Evolutionary conservation across 345 rosid species (phyloP).

Genomic region (Eutrema japonicum): DNA sequence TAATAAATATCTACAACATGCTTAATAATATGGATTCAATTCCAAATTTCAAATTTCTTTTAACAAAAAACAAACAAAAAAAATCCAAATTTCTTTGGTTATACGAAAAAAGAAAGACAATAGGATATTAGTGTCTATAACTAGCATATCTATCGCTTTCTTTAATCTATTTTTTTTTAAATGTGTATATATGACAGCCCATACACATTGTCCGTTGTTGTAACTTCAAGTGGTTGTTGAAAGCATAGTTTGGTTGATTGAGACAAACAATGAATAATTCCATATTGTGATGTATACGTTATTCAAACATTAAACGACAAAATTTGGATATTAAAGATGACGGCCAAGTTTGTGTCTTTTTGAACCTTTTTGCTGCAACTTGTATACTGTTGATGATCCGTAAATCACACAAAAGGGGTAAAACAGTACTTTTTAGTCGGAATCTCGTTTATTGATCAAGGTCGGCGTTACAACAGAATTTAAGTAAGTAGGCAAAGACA

Average conservation of each 20-base stretch:
- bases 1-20: too few relatives aligned
- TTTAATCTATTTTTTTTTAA: too few relatives aligned
- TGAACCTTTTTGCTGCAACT: slow-evolving; percentile 39
- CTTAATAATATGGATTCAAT: too few relatives aligned
- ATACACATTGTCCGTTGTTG: slow-evolving; percentile 19
- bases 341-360: slow-evolving; percentile 23
- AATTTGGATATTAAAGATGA: slow-evolving; percentile 27
- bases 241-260: slow-evolving; percentile 31
- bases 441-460: too few relatives aligned
- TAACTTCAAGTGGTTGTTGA: slow-evolving; percentile 33
- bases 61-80: too few relatives aligned
- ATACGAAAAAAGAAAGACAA: neutral
- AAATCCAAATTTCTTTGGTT: neutral
- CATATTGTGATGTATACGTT: slow-evolving; percentile 23
- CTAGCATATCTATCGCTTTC: neutral
- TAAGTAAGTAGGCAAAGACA: too few relatives aligned
- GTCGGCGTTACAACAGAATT: too few relatives aligned
- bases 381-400: too few relatives aligned
- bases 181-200: too few relatives aligned
- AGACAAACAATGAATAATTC: slow-evolving; percentile 34
- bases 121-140: neutral
- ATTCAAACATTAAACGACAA: slow-evolving; percentile 31
- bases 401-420: too few relatives aligned
- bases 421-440: too few relatives aligned
- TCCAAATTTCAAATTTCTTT: neutral